Evolutionary conservation across 1,284 basidiomycete genomes (phyloP).

Genomic region (Cryptococcus sp.): DNA sequence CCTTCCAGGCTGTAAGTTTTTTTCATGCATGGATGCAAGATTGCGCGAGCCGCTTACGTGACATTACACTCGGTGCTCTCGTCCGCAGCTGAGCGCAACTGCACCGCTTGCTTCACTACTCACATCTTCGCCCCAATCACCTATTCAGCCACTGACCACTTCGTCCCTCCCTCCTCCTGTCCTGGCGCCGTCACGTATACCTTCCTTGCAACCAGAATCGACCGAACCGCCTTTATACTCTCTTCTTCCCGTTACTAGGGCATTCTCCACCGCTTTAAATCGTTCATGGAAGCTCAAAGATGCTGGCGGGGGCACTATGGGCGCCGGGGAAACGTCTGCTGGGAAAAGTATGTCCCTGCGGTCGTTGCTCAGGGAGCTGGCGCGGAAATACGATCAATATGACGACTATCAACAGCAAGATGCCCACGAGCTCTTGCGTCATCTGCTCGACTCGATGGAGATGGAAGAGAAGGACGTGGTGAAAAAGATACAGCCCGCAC

Average conservation of each 20-base stretch:
- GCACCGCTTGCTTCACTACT: constrained; percentile 39
- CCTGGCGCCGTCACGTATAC: constrained; percentile 34
- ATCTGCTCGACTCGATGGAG: constrained; percentile 85
- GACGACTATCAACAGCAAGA: constrained; percentile 81
- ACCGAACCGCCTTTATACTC: constrained; percentile 47
- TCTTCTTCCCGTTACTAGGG: constrained; percentile 47
- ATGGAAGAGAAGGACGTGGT: constrained; percentile 92
- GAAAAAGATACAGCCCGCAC: constrained; percentile 35
- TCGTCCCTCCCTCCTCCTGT: constrained; percentile 33
- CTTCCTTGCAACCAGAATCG: constrained; percentile 42
- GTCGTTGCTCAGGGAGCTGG: constrained; percentile 67
- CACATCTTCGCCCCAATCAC: constrained; percentile 26
- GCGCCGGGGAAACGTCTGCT: constrained; percentile 30
- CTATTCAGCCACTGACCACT: constrained; percentile 18
- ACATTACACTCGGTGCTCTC: background rate
- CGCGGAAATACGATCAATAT: constrained; percentile 88
- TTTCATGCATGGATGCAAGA: too few species aligned
- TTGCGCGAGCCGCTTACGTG: background rate
- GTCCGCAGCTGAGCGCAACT: constrained; percentile 38
- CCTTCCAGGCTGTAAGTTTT: constrained; percentile 64
- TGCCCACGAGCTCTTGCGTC: constrained; percentile 87
- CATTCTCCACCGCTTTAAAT: constrained; percentile 44
- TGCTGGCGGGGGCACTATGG: constrained; percentile 38
- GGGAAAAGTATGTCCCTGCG: constrained; percentile 49
- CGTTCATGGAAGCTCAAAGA: constrained; percentile 51